Percentiles rank a stretch among this genome's conserved stretches.
Conservation (phyloP, 1,284 basidiomycete genomes). For the Ceratorhiza oryzae-sativae region DNA sequence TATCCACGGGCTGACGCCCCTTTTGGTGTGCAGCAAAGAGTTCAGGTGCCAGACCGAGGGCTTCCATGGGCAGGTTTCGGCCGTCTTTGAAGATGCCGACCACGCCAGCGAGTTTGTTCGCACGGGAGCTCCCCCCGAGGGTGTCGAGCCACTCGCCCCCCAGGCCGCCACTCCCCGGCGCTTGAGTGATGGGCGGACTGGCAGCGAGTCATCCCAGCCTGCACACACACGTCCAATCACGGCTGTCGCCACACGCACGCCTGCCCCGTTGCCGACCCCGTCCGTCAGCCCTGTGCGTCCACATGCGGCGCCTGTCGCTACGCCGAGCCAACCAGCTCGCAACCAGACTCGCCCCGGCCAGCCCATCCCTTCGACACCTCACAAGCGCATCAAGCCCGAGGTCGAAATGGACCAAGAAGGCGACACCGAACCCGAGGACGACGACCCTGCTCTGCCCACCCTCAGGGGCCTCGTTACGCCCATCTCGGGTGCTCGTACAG, state of each 20-base stretch:
- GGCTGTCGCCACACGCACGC: background rate
- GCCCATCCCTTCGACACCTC: background rate
- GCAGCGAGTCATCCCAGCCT: background rate
- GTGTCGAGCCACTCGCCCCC: conserved; percentile 2
- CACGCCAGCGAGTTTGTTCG: background rate
- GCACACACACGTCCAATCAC: background rate
- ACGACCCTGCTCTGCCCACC: background rate
- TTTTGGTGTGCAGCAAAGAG: background rate
- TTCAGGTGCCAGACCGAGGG: background rate
- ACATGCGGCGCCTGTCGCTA: background rate
- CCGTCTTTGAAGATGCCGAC: background rate
- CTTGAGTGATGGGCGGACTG: background rate
- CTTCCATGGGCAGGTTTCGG: background rate
- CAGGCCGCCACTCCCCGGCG: background rate
- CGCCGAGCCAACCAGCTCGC: background rate
- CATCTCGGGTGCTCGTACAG: background rate
- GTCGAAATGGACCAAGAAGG: background rate
- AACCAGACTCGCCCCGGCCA: background rate
- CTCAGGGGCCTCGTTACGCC: background rate
- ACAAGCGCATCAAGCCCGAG: background rate
- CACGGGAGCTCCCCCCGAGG: background rate
- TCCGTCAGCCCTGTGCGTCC: background rate
- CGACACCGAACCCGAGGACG: conserved; percentile 24
- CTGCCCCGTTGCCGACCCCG: background rate
- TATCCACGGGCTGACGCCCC: background rate